These are phyloP conservation scores for Phoma sp. DNA, from an alignment of 2,329 filamentous ascomycete species.

Conservation along the genomic window DNA sequence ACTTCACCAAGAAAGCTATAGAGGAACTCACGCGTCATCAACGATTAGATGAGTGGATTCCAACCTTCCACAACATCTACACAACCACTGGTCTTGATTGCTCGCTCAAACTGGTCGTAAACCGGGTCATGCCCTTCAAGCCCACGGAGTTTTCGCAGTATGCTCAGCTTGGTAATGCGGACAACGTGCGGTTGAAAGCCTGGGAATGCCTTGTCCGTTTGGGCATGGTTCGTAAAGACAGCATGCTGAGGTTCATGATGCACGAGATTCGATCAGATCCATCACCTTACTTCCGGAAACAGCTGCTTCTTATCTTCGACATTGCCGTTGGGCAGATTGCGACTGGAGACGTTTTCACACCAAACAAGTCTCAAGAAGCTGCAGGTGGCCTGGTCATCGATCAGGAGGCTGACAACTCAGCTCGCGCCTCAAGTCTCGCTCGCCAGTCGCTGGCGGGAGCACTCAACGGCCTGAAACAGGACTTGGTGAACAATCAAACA, in stretches of 20 bases:
- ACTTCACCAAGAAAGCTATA: slow-evolving; percentile 63
- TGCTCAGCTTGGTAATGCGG: slow-evolving; percentile 64
- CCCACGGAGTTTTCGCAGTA: slow-evolving; percentile 67
- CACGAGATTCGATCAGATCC: slow-evolving; percentile 63
- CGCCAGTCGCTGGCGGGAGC: slow-evolving; percentile 66
- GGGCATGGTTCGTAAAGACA: slow-evolving; percentile 57
- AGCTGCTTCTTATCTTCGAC: slow-evolving; percentile 60
- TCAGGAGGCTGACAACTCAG: slow-evolving; percentile 52
- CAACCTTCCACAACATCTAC: slow-evolving; percentile 69
- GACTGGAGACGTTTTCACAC: slow-evolving; percentile 56
- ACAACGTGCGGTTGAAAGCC: slow-evolving; percentile 65
- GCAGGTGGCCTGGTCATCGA: slow-evolving; percentile 62
- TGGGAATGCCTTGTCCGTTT: slow-evolving; percentile 65
- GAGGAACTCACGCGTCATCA: slow-evolving; percentile 68
- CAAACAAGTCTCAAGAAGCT: slow-evolving; percentile 37
- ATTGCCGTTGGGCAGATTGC: slow-evolving; percentile 64
- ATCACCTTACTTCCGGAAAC: slow-evolving; percentile 63
- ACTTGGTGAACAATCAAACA: slow-evolving; percentile 56
- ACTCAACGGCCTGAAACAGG: slow-evolving; percentile 61
- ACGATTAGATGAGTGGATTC: slow-evolving; percentile 70
- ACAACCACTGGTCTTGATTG: slow-evolving; percentile 67
- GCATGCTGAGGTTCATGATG: slow-evolving; percentile 63
- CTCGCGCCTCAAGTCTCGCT: slow-evolving; percentile 60
- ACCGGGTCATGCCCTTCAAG: slow-evolving; percentile 60
- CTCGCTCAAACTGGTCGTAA: slow-evolving; percentile 61